Percentiles rank a stretch among this genome's conserved stretches.
Evolutionary conservation across 2,329 filamentous ascomycete genomes (phyloP).

Genomic region (Esteya vermicola): DNA sequence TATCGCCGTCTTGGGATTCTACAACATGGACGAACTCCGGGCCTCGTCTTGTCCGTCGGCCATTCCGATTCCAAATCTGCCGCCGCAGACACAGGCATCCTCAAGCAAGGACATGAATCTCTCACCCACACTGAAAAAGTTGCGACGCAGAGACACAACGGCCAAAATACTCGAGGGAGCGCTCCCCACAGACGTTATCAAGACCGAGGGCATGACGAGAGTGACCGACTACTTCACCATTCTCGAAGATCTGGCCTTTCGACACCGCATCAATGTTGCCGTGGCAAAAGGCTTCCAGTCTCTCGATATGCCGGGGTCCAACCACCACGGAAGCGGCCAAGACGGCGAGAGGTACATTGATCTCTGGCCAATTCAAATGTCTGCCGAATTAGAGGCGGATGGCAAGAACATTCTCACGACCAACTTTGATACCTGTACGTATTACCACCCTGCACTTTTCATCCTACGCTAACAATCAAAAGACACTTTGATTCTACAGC

Average conservation of each 20-base stretch:
- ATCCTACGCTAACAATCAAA: neutral
- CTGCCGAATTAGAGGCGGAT: slow-evolving; percentile 60
- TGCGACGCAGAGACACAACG: slow-evolving; percentile 37
- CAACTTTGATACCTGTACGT: slow-evolving; percentile 78
- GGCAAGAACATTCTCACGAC: slow-evolving; percentile 60
- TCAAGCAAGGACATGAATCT: neutral
- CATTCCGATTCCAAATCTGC: too few species aligned
- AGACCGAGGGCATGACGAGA: slow-evolving; percentile 53
- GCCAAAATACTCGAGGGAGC: slow-evolving; percentile 39
- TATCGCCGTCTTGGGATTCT: slow-evolving; percentile 68
- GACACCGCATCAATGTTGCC: slow-evolving; percentile 70
- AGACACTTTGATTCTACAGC: slow-evolving; percentile 69
- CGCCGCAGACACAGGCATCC: too few species aligned
- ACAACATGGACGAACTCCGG: slow-evolving; percentile 65
- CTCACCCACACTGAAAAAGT: too few species aligned
- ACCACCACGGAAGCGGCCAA: too few species aligned
- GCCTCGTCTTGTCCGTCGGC: slow-evolving; percentile 15
- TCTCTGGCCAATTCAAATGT: slow-evolving; percentile 90
- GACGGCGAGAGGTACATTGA: slow-evolving; percentile 64
- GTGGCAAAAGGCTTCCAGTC: slow-evolving; percentile 69
- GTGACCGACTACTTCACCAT: slow-evolving; percentile 67
- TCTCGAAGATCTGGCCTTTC: slow-evolving; percentile 65
- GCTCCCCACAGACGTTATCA: slow-evolving; percentile 56
- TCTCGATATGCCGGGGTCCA: slow-evolving; percentile 54
- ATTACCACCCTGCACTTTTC: neutral